Evolutionary conservation across 1,284 basidiomycete genomes (phyloP), one percentile per base, ranked within the genome.

Genomic region (Testicularia cyperi): DNA sequence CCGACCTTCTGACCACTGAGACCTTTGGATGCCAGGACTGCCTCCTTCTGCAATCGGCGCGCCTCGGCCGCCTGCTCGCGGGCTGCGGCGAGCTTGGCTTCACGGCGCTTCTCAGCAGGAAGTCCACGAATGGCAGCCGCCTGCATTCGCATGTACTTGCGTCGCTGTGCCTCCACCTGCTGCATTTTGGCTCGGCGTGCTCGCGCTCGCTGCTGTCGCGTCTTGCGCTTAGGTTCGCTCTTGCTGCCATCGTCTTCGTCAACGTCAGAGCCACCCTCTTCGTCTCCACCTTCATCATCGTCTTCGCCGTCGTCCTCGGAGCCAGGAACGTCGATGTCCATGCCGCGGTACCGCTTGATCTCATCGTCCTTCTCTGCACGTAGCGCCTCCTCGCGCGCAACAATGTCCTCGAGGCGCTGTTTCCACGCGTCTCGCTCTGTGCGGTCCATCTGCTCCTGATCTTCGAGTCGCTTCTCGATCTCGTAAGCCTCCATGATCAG

Each of bases 401-500:
- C 44, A 27, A 61, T 55, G 14, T 28, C 40, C 13, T 52, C 53
- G 16, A 53, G 42, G 16, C 52, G 49, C 12, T 33, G 27, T 35
- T 53, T 53, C 57, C 46, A 51, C 19, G 24, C 25, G 4, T 47
- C 37, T 14, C 43, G 37, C 21, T 58, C 46, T 20, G 47, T 27
- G 24, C 30, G 26, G 14, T 35, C 51, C 45, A 75, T 66, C 28
- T 82, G 81, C 9, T 82, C 81, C 25, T 84, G 78, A 62, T 82
- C 81, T 48, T 84, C 83, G 10, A 82, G 81, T 32, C 83, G 81
- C 25, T 79, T 80, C 18, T 86, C 92, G 22, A 82, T 79, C 46
- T 85, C 82, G 53, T 85, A 82, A 0, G 91, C 92, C 36, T 82
- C 73, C 12, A 83, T 79, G 14, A 98, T 78, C 2, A 96, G 83